These are phyloP conservation scores for Chimonanthus salicifolius DNA, from an alignment of 164 flowering plant species.

Conservation along the genomic window DNA sequence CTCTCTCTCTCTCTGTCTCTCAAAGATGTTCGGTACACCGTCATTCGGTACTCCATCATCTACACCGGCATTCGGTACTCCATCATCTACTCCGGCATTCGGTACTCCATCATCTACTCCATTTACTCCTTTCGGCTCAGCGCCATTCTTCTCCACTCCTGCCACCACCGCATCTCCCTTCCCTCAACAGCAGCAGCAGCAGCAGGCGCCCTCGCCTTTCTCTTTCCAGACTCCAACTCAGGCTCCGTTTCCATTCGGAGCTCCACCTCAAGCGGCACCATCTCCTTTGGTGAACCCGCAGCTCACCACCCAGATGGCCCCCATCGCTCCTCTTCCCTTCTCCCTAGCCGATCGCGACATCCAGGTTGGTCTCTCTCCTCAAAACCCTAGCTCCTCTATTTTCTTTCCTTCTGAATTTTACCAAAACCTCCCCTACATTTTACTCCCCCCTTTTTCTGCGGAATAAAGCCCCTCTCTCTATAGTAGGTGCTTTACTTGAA, in stretches of 20 bases:
- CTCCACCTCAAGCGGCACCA: neutral
- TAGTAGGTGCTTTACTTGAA: too few relatives aligned
- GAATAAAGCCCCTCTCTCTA: neutral
- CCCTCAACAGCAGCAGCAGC: conserved; percentile 23
- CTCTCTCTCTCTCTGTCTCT: conserved; percentile 7
- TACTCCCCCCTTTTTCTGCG: neutral
- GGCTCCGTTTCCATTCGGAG: neutral
- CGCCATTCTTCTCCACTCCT: conserved; percentile 63
- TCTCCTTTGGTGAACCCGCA: conserved; percentile 39
- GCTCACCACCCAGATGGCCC: conserved; percentile 96
- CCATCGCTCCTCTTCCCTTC: conserved; percentile 87
- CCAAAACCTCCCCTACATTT: neutral
- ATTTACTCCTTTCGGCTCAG: conserved; percentile 47
- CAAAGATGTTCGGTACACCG: neutral
- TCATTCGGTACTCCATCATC: conserved; percentile 43
- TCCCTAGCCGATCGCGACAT: conserved; percentile 97
- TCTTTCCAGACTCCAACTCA: neutral
- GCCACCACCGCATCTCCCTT: neutral
- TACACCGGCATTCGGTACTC: conserved; percentile 47
- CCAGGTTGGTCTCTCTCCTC: conserved; percentile 38
- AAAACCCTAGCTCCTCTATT: conserved; percentile 5
- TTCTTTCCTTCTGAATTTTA: neutral
- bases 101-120: conserved; percentile 53
- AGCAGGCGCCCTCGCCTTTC: conserved; percentile 34
- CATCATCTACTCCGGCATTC: conserved; percentile 33